Evolutionary conservation across 306 rosid genomes (phyloP), one percentile per base, ranked within the genome.

Genomic region (Luffa acutangula): DNA sequence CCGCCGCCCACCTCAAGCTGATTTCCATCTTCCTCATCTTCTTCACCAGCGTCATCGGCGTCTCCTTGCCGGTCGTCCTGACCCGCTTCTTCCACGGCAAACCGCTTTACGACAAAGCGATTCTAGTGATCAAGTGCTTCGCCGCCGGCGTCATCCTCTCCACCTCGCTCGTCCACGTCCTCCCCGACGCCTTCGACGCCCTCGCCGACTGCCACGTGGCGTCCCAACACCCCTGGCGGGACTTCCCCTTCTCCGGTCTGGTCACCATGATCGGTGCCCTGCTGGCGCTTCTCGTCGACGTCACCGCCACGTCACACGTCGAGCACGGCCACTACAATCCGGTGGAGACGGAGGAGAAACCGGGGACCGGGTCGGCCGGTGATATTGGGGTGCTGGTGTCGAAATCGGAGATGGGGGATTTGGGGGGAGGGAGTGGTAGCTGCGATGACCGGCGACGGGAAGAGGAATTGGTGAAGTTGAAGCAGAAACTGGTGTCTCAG

Each of bases 141-240:
- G 99, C 99, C 31, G 97, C 99, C 15, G 97, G 97, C 3, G 99
- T 95, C 0, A 91, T 95, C n/a, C 93, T 95, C 63, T 93, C 97
- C 52, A 95, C 99, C 31, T 95, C 97, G 14, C 83, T 95, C 31
- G 97, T 95, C 84, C 99, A 95, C 92, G 99, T 95, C 7, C 97
- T 95, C 42, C 99, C 99, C 0, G 97, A 91, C 80, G 97, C 99
- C 77, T 95, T 73, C 84, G 84, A 82, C 33, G 93, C 99, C 36
- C 97, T 95, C 84, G 72, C 91, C 31, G 94, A 95, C 83, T 93
- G 97, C 94, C 93, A 81, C 1, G 90, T 93, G 53, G 92, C 97
- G 0, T 82, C 99, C 1, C 84, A 60, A 1, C 99, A 95, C 59
- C 99, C 97, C 0, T 95, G 97, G 97, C 84, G 81, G 83, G 97